Evolutionary conservation across 192 early-diverging fungal genomes (phyloP).

Genomic region (Lunasporangiospora selenospora): DNA sequence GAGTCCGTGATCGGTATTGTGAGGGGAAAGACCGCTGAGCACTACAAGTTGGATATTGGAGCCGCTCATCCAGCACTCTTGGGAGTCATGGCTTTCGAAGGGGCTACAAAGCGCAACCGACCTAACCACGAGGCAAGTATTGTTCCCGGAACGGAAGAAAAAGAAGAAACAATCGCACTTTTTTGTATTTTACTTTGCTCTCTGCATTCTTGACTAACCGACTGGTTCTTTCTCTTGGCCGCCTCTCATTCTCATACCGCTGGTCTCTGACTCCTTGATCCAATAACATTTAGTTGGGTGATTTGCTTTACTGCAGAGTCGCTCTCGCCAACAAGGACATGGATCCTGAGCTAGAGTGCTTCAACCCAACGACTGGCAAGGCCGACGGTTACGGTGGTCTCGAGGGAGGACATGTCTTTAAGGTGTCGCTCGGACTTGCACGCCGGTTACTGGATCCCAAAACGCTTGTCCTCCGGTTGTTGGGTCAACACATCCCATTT

Average conservation of each 20-base stretch:
- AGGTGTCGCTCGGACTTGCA: constrained; percentile 80
- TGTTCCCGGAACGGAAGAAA: no score
- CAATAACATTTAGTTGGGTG: constrained; percentile 65
- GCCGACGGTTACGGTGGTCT: constrained; percentile 93
- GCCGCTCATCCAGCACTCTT: constrained; percentile 84
- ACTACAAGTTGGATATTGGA: constrained; percentile 95
- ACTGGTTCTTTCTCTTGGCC: no score
- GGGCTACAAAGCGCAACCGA: constrained; percentile 89
- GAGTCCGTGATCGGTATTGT: constrained; percentile 93
- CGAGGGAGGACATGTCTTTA: constrained; percentile 78
- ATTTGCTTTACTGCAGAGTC: constrained; percentile 86
- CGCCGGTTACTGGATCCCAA: constrained; percentile 72
- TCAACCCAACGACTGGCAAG: constrained; percentile 79
- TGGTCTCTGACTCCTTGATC: no score
- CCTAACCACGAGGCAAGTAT: constrained; percentile 75
- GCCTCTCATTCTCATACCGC: no score
- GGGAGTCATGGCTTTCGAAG: constrained; percentile 88
- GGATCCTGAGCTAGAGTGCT: constrained; percentile 97
- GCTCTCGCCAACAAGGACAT: constrained; percentile 92
- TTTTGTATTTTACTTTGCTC: no score
- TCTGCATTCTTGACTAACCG: no score
- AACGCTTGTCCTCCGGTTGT: constrained; percentile 70
- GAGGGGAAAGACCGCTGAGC: constrained; percentile 67
- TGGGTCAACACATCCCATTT: constrained; percentile 80
- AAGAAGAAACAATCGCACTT: no score